A percentile compares a stretch with the other conserved stretches of the same genome.
Conservation (phyloP, 2,329 filamentous ascomycete species). For the Clarireedia hainanense region DNA sequence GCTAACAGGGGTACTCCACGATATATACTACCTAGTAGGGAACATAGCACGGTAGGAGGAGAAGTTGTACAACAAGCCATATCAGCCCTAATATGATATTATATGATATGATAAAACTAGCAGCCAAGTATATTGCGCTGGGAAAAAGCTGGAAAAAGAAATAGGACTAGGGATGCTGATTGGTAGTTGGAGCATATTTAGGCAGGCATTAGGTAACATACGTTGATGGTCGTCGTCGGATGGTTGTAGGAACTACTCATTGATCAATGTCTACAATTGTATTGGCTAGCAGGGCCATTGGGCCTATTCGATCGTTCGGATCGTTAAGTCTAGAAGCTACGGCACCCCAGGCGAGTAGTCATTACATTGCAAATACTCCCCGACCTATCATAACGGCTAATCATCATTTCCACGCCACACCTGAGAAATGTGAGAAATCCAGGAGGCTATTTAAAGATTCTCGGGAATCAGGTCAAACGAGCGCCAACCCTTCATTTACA, state of each 20-base stretch:
- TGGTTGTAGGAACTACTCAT: too few relatives aligned
- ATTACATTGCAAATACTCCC: not conserved
- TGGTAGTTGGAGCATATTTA: too few relatives aligned
- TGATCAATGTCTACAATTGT: too few relatives aligned
- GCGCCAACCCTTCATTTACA: not conserved
- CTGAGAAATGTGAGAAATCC: not conserved
- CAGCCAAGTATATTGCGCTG: not conserved
- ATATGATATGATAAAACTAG: not conserved
- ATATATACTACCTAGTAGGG: constrained; percentile 2
- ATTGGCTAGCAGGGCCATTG: too few relatives aligned
- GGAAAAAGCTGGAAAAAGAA: not conserved
- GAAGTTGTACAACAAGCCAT: constrained; percentile 22
- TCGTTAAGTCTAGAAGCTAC: not conserved
- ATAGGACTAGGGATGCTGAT: too few relatives aligned
- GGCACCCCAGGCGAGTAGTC: not conserved
- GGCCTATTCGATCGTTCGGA: too few relatives aligned
- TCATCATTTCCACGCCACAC: not conserved
- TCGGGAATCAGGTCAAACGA: not conserved
- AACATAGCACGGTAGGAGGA: not conserved
- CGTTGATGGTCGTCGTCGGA: too few relatives aligned
- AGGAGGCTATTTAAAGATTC: not conserved
- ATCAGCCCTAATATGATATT: constrained; percentile 24
- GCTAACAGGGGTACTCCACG: constrained; percentile 17
- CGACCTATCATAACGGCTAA: not conserved
- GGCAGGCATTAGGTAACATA: too few relatives aligned